Percentiles rank a stretch among this genome's conserved stretches.
phyloP scores from a whole-genome alignment of 768 basidiomycete genomes.

The Leccinum variicolor region DNA sequence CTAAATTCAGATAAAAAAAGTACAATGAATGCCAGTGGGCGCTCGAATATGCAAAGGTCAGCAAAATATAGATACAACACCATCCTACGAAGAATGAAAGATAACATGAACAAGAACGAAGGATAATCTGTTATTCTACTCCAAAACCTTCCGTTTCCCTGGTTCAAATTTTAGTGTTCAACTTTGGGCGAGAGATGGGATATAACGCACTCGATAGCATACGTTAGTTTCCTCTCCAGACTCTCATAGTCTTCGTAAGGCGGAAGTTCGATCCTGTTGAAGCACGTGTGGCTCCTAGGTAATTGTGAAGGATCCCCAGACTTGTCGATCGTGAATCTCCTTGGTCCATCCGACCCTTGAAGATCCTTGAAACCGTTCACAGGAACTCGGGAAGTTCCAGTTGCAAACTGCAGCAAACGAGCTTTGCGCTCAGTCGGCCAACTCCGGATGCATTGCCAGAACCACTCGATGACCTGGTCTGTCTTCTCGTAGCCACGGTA shows the following conservation, averaged over 20 bases:
- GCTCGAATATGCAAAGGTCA: conserved; percentile 1
- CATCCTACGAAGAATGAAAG: not conserved
- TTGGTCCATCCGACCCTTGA: conserved; percentile 89
- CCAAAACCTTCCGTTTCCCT: conserved; percentile 81
- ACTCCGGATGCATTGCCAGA: conserved; percentile 88
- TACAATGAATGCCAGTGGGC: not conserved
- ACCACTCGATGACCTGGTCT: conserved; percentile 91
- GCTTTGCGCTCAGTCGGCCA: conserved; percentile 92
- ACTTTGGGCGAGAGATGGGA: not conserved
- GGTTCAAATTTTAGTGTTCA: conserved; percentile 10
- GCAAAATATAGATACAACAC: conserved; percentile 16
- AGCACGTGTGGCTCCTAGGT: conserved; percentile 91
- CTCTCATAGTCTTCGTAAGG: conserved; percentile 87
- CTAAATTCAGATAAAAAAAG: not conserved
- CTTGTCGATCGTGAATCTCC: conserved; percentile 94
- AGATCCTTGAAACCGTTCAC: conserved; percentile 95
- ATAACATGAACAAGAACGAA: conserved; percentile 6
- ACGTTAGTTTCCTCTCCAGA: conserved; percentile 80
- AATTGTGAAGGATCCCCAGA: conserved; percentile 85
- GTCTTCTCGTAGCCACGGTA: conserved; percentile 86
- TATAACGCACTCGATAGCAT: conserved; percentile 71
- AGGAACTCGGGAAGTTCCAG: conserved; percentile 79
- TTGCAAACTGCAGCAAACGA: conserved; percentile 84
- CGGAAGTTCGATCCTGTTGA: conserved; percentile 86
- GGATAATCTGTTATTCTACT: conserved; percentile 41